Percentiles rank a stretch among this genome's conserved stretches.
Evolutionary conservation across 2,329 filamentous ascomycete genomes (phyloP).

Genomic region (Leptographium wingfieldii): DNA sequence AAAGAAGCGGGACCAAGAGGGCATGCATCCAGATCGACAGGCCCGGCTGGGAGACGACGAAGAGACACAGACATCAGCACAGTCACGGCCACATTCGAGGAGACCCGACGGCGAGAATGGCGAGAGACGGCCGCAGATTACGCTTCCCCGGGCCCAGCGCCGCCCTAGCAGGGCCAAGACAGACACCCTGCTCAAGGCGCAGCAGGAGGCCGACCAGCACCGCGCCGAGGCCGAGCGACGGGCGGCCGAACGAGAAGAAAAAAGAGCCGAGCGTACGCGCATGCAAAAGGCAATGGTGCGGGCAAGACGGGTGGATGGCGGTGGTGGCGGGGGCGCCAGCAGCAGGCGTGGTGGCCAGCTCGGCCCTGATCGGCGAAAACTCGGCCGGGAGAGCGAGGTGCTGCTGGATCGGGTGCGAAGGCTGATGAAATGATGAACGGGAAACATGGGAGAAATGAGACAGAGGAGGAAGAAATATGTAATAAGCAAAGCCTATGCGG

Average conservation of each 20-base stretch:
- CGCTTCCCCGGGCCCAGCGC: conserved; percentile 28
- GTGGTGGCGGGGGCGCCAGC: conserved; percentile 40
- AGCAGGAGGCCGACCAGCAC: conserved; percentile 48
- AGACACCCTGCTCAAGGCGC: conserved; percentile 7
- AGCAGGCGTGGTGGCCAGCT: neutral
- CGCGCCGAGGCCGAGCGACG: conserved; percentile 54
- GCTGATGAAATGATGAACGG: conserved; percentile 38
- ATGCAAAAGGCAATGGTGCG: conserved; percentile 51
- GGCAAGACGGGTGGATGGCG: conserved; percentile 49
- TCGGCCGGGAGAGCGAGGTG: conserved; percentile 69
- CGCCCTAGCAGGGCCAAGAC: conserved; percentile 28
- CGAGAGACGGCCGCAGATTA: conserved; percentile 4
- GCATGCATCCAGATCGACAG: conserved; percentile 28
- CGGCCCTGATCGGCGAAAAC: conserved; percentile 45
- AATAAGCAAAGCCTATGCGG: neutral
- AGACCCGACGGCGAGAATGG: conserved; percentile 7
- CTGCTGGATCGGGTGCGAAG: conserved; percentile 67
- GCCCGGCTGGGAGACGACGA: conserved; percentile 24
- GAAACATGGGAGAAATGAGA: neutral
- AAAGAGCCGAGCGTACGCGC: conserved; percentile 25
- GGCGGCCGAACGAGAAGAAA: conserved; percentile 50
- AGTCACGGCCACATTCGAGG: neutral
- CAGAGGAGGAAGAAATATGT: neutral
- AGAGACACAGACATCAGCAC: conserved; percentile 1
- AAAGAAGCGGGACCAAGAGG: neutral